Percentiles rank a stretch among this genome's conserved stretches.
Evolutionary conservation across 2,329 filamentous ascomycete species (phyloP).

Genomic region (Ceratocystis cubensis): DNA sequence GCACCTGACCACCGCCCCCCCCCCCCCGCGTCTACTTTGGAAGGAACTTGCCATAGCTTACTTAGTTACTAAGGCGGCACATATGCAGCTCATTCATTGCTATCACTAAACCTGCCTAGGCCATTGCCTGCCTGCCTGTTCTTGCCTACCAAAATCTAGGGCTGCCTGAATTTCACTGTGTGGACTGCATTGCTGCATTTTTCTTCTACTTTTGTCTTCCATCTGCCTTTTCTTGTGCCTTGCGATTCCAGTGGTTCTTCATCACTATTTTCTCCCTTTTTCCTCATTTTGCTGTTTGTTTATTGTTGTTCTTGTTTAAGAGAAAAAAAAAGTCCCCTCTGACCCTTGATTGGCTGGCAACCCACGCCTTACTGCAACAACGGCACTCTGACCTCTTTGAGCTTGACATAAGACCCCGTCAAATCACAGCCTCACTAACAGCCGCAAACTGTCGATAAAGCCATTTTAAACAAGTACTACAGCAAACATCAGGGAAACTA

Average conservation of each 20-base stretch:
- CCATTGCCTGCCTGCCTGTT: no score
- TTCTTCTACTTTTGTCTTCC: no score
- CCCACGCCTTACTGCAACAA: neutral
- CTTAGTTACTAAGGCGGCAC: no score
- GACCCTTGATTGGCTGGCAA: neutral
- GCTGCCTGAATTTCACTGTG: no score
- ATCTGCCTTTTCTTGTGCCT: neutral
- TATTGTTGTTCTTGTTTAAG: neutral
- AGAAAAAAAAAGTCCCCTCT: neutral
- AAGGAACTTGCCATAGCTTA: no score
- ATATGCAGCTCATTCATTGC: no score
- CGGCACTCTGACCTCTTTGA: no score
- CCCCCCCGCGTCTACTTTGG: neutral
- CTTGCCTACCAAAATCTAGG: no score
- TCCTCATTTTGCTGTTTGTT: neutral
- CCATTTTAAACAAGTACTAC: neutral
- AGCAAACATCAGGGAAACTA: neutral
- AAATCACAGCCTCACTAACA: neutral
- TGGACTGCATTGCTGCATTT: no score
- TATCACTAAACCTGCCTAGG: no score
- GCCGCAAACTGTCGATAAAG: neutral
- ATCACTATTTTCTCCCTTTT: neutral
- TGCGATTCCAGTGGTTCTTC: neutral
- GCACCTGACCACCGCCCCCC: neutral
- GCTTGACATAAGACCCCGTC: no score